Base-by-base conservation (phyloP, 805 yeast species). In the Saccharomycopsis sp. region DNA sequence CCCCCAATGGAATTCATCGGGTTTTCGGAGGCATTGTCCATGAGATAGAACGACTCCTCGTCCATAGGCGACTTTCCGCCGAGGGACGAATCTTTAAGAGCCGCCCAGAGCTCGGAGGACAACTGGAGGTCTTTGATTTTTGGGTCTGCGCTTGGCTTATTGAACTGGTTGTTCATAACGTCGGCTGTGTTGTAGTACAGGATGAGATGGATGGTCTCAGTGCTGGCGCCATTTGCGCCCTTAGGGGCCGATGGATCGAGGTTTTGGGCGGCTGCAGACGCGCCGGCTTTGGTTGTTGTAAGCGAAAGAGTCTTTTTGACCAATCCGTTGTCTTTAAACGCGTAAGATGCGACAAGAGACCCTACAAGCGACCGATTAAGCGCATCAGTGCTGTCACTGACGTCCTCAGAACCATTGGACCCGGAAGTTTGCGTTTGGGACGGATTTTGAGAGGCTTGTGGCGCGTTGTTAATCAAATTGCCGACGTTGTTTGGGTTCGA, bases 251-350 rank as follows among this genome's bases (percentile, higher is more conserved):
- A 34, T 65, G 60, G 55, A 54, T 34, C 57, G n/a, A n/a, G n/a
- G n/a, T n/a, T n/a, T n/a, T 44, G 49, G 38, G 38, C 38, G 66
- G 60, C 14, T 65, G 29, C 50, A 3, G 47, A 50, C 15, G 53
- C 49, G 34, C 41, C 55, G 19, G 22, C 42, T 20, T 72, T 71
- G 22, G 71, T 70, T 15, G 86, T 70, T n/a, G 83, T 78, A 24
- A 89, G 75, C 0, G 90, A 82, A 61, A 90, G 73, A 0, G 97
- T 89, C 70, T 91, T 90, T 70, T 92, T 92, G 60, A 90, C 82
- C 52, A 92, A 75, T 0, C 97, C 97, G 52, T 78, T 77, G 53
- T 81, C 84, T 66, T 84, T 85, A 67, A 84, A 86, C 12, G 84
- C 84, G 65, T 83, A 84, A 0, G 85, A 78, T 41, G 81, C 80